Base-by-base conservation (phyloP, 2,329 filamentous ascomycete genomes). In the Torrubiella hemipterigena region DNA sequence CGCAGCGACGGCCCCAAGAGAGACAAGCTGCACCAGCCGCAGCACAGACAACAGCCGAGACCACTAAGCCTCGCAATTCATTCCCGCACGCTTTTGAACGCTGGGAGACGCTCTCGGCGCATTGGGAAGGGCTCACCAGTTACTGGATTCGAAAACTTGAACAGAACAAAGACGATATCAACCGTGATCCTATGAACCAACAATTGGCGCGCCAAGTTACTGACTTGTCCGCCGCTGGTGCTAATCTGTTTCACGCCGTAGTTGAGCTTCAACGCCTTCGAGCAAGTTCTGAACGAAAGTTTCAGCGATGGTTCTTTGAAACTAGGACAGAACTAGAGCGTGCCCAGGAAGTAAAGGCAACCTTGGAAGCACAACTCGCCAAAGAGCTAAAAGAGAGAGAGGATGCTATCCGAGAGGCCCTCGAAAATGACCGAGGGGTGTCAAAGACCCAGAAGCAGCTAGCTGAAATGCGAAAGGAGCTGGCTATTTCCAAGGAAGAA, bases 261-360 rank as follows among this genome's bases (percentile, higher is more conserved):
- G 91, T 98, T 4, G 91, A 98, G 55, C 64, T 98, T 27, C 91
- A 98, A 54, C 78, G 91, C 18, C 67, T 98, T 17, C 81, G 91
- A 26, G 91, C 91, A 22, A 94, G 86, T 34, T 96, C 89, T 0
- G 91, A 98, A 56, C 77, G 91, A 41, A 96, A 96, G 52, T 98
- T 98, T 46, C 91, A 98, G 57, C 74, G 91, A 30, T 98, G 91
- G 91, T 96, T 96, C 58, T 94, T 93, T 45, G 91, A 98, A 52
- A 94, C 87, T 7, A 72, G 87, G 31, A 72, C 79, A 19, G 87
- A 96, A 43, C 75, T 93, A 42, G 91, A 96, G 59, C 77, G 81
- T 17, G 71, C 78, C 30, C 80, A 83, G 42, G 91, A 96, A 55
- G 67, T 81, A 22, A 82, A 85, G 34, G 86, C 76, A 4, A 74